phyloP scores from a whole-genome alignment of 2,329 filamentous ascomycete species.

The Penicillium brasilianum region DNA sequence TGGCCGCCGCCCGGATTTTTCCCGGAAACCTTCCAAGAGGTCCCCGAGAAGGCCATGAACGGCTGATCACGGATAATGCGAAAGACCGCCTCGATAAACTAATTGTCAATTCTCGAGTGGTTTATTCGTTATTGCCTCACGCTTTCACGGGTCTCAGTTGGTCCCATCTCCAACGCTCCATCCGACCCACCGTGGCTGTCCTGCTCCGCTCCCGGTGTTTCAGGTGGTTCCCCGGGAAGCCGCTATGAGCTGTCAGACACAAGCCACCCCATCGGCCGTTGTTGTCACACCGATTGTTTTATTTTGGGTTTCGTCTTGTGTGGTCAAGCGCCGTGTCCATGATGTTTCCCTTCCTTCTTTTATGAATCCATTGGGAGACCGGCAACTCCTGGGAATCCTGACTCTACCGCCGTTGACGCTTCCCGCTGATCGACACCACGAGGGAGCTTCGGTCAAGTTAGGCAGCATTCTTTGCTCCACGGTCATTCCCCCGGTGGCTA shows the following conservation, averaged over 20 bases:
- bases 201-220: background rate
- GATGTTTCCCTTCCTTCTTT: background rate
- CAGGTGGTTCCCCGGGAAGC: background rate
- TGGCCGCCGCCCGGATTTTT: constrained; percentile 52
- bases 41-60: constrained; percentile 28
- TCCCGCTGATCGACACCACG: background rate
- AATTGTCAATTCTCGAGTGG: background rate
- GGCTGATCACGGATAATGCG: constrained; percentile 16
- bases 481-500: background rate
- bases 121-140: background rate
- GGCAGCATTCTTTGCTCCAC: constrained; percentile 3
- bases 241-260: constrained; percentile 4
- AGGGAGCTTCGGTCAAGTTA: background rate
- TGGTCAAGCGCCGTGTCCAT: too few species aligned
- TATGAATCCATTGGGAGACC: background rate
- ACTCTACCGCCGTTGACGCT: background rate
- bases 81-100: background rate
- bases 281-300: background rate
- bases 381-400: background rate
- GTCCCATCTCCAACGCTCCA: background rate
- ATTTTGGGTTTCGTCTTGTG: background rate
- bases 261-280: background rate
- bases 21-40: constrained; percentile 46
- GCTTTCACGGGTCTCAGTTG: background rate
- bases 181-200: constrained; percentile 3